Percentiles rank a stretch among this genome's conserved stretches.
These are phyloP conservation scores for Sclerotinia minor DNA, from an alignment of 2,329 filamentous ascomycete species.

Conservation along the genomic window DNA sequence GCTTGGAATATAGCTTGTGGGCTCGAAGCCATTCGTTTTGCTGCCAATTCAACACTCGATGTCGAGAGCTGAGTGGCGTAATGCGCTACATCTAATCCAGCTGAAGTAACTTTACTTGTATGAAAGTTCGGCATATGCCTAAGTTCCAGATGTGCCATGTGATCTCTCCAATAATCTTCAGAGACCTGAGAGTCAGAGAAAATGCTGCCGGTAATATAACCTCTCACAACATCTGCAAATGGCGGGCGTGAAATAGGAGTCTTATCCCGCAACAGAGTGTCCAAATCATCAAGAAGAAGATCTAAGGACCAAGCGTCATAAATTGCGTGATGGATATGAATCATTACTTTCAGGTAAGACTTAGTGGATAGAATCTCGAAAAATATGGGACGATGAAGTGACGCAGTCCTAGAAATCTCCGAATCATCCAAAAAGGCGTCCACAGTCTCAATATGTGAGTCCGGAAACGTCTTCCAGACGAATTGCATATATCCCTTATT, in stretches of 20 bases:
- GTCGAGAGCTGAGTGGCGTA: slow-evolving; percentile 41
- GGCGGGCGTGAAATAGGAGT: slow-evolving; percentile 49
- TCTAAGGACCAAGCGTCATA: slow-evolving; percentile 96
- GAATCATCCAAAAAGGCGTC: slow-evolving; percentile 46
- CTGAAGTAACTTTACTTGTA: slow-evolving; percentile 40
- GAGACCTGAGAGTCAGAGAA: slow-evolving; percentile 45
- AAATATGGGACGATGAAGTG: slow-evolving; percentile 53
- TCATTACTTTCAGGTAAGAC: slow-evolving; percentile 40
- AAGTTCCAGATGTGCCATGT: slow-evolving; percentile 59
- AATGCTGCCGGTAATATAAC: slow-evolving; percentile 44
- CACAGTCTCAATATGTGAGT: slow-evolving; percentile 44
- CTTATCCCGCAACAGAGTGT: slow-evolving; percentile 43
- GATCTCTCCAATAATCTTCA: slow-evolving; percentile 67
- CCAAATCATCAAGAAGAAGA: slow-evolving; percentile 67
- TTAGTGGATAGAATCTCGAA: slow-evolving; percentile 53
- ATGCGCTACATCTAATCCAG: slow-evolving; percentile 37
- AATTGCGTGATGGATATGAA: slow-evolving; percentile 73
- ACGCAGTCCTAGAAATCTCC: slow-evolving; percentile 43
- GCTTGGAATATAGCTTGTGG: slow-evolving; percentile 76
- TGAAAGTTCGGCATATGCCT: slow-evolving; percentile 60
- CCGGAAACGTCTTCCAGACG: slow-evolving; percentile 56
- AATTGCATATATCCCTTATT: slow-evolving; percentile 59
- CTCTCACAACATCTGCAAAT: slow-evolving; percentile 60
- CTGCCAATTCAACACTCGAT: slow-evolving; percentile 33
- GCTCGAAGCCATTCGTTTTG: slow-evolving; percentile 44